phyloP scores from a whole-genome alignment of 1,139 yeast species.

The Meyerozyma athensensis region DNA sequence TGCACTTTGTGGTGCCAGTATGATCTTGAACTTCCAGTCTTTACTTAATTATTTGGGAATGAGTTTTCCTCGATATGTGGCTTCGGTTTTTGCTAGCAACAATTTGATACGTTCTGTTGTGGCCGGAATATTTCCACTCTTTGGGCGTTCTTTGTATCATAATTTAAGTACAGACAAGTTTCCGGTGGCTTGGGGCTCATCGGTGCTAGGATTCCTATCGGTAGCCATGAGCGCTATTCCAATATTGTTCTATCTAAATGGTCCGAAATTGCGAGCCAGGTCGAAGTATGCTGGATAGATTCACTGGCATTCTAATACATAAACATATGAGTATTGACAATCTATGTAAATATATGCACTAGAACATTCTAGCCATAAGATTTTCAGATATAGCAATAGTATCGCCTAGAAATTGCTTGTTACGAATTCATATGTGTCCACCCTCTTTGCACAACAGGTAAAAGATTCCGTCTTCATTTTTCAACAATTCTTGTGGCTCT shows the following conservation, averaged over 20 bases:
- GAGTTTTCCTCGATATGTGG: conserved; percentile 42
- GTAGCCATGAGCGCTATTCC: conserved; percentile 64
- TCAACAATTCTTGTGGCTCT: conserved; percentile 5
- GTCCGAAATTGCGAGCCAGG: conserved; percentile 33
- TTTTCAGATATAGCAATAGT: too few species aligned
- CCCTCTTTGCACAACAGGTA: too few species aligned
- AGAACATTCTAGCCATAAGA: too few species aligned
- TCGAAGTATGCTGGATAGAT: conserved; percentile 40
- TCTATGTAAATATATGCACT: too few species aligned
- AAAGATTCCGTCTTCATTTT: conserved; percentile 32
- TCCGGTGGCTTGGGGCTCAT: conserved; percentile 64
- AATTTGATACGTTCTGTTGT: conserved; percentile 22
- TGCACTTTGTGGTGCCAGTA: conserved; percentile 24
- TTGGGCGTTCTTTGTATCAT: conserved; percentile 43
- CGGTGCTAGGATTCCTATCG: conserved; percentile 52
- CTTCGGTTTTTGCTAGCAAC: conserved; percentile 31
- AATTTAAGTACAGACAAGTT: conserved; percentile 25
- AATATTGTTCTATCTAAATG: conserved; percentile 32
- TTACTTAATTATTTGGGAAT: conserved; percentile 20
- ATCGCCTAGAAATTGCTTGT: too few species aligned
- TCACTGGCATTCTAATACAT: too few species aligned
- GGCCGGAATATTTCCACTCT: conserved; percentile 31
- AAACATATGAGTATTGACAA: too few species aligned
- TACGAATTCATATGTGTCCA: too few species aligned
- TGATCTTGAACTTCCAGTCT: conserved; percentile 23